Evolutionary conservation across 768 basidiomycete species (phyloP), one percentile per base, ranked within the genome.

Genomic region (Amanita molliuscula): DNA sequence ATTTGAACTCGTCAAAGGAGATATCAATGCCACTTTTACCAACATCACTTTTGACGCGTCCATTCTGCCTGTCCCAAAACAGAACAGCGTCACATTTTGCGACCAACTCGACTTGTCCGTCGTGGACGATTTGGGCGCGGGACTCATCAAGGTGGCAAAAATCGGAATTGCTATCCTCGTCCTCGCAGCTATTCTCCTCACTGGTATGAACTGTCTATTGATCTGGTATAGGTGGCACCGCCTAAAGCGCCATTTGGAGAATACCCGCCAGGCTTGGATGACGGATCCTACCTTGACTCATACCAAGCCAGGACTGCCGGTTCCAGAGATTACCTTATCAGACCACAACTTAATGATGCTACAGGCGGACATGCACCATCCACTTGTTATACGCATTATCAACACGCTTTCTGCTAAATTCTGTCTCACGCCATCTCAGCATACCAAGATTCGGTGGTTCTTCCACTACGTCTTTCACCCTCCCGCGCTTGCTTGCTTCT

Each of bases 151-250:
- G 65, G 74, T 85, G 29, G 79, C 87, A 13, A 85, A 83, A 66
- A 84, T 95, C 50, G 88, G 85, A 23, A 80, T 78, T 25, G 69
- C 88, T 44, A 72, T 97, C 50, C 67, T 96, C 55, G 73, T 89
- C 48, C 62, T 81, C 37, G 64, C 84, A 33, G 81, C 86, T n/a
- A 62, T 91, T 34, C 58, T 91, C 48, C 76, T 94, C 44, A 73
- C 93, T 56, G 79, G 73, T 7, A 79, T 79, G 31, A 78, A 92
- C 64, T 85, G 80, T 55, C 62, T 82, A 3, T 69, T 94, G 57
- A 89, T 92, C 58, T 92, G 90, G 87, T 92, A 82, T 73, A 86
- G 85, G 59, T 96, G 91, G 87, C 73, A 76, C 10, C 79, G 69
- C 61, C 74, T 88, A 62, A 78, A 78, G 65, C 58, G 56, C 3